Evolutionary conservation across 75 land plant species (phyloP), one percentile per base, ranked within the genome.

Genomic region (Gnetum montanum): DNA sequence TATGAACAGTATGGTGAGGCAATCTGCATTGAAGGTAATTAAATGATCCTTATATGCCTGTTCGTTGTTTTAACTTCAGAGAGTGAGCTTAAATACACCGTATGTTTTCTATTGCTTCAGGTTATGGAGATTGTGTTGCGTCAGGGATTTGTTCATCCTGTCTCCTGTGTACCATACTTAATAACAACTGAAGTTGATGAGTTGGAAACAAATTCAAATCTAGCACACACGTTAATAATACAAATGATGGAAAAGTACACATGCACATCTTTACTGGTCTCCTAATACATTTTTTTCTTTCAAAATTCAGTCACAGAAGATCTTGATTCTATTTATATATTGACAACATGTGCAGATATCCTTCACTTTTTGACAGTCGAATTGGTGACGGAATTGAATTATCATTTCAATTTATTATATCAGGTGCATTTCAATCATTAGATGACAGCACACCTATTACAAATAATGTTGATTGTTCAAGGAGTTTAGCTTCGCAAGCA

Each of bases 191-290:
- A 86, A 69, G 84, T 83, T 45, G 99, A 95, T 66, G 97, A 89
- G 23, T 58, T 49, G 44, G 99, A 90, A 60, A 62, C 34, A 22
- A 95, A 90, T 49, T 68, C 83, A 49, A 95, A 95, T 67, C 61
- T 95, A 71, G 88, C 99, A 30, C 99, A 90, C 69, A 82, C 83
- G 6, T 66, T 95, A 54, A 77, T 90, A 46, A 71, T 78, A 67
- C 72, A 79, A 48, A 79, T 95, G 91, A 95, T 90, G 74, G 97
- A 90, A 28, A 95, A 95, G 99, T 95, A n/a, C n/a, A n/a, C n/a
- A n/a, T n/a, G n/a, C n/a, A n/a, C n/a, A n/a, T n/a, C n/a, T n/a
- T n/a, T 81, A 45, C 67, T 41, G n/a, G n/a, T n/a, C n/a, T n/a
- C n/a, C n/a, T n/a, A n/a, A n/a, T n/a, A n/a, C n/a, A n/a, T n/a